phyloP scores from a whole-genome alignment of 768 basidiomycete species.

The Hericium rajendrae region DNA sequence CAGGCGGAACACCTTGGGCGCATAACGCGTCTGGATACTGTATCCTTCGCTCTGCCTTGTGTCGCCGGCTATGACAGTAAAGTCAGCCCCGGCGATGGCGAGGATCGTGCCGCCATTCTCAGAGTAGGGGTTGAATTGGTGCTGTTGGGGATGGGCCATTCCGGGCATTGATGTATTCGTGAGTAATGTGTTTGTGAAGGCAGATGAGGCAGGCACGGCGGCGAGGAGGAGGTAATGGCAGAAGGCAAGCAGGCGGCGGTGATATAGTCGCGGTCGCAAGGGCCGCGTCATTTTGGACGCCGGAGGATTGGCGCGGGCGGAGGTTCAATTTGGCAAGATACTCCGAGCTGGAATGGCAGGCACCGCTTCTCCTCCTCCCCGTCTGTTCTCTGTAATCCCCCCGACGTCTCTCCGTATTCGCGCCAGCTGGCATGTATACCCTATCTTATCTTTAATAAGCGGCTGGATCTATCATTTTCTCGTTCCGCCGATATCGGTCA shows the following conservation, averaged over 20 bases:
- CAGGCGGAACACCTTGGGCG: slow-evolving; percentile 91
- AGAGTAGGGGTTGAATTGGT: slow-evolving; percentile 80
- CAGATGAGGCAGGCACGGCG: neutral
- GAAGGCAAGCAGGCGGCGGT: slow-evolving; percentile 2
- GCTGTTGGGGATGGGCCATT: slow-evolving; percentile 33
- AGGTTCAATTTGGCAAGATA: neutral
- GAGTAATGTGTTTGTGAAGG: neutral
- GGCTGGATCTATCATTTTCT: too few species aligned
- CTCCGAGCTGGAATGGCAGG: neutral
- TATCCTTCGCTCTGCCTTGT: slow-evolving; percentile 97
- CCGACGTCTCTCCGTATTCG: slow-evolving; percentile 1
- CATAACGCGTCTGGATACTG: slow-evolving; percentile 95
- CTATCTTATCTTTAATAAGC: neutral
- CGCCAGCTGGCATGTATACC: neutral
- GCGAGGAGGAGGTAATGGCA: neutral
- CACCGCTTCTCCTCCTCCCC: neutral
- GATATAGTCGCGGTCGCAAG: slow-evolving; percentile 6
- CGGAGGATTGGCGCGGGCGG: neutral
- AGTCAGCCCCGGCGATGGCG: slow-evolving; percentile 88
- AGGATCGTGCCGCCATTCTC: slow-evolving; percentile 96
- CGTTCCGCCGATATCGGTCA: too few species aligned
- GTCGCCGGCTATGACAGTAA: slow-evolving; percentile 92
- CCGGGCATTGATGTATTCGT: slow-evolving; percentile 5
- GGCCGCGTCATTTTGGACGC: slow-evolving; percentile 1
- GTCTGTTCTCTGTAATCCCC: neutral